Base-by-base conservation (phyloP, 331 rosid genomes). In the Stylosanthes scabra region DNA sequence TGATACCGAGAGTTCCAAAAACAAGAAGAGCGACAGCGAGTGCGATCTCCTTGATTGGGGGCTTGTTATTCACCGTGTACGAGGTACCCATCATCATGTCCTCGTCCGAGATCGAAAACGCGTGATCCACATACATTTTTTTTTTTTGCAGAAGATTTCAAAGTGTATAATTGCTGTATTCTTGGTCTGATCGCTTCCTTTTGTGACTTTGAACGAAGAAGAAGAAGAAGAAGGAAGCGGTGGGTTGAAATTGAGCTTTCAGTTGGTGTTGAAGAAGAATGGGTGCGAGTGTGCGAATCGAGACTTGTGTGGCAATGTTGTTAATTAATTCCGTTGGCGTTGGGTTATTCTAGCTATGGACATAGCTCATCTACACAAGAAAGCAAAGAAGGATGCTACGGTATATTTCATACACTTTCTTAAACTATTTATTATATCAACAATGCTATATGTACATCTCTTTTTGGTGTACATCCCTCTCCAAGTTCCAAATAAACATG, bases 121-220 rank as follows among this genome's bases (percentile, higher is more conserved):
- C 97, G 76, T 95, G 97, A 83, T 95, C 99, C 2, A 95, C 97
- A 7, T 95, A 91, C 70, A 96, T 93, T 97, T 91, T 95, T 31
- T 16, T 28, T 2, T 54, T 2, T 51, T 14, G 15, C 55, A 31
- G 4, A 31, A 31, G 4, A 31, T 2, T 31, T 31, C 37, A 3
- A 31, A 31, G 37, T 49, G 9, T 46, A 12, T 44, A 7, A 11
- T n/a, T 49, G 55, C 46, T 6, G 8, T 41, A 1, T 41, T 9
- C 14, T 46, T 11, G 55, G 2, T 49, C 27, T n/a, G 37, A 31
- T 31, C 37, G 57, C 10, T 3, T n/a, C 9, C 10, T n/a, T 44
- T 68, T 51, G 25, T 28, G 82, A 64, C 59, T 76, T 62, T 42
- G 46, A 16, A 41, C 3, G 37, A 50, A 64, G 27, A 59, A 59